Percentiles rank a stretch among this genome's conserved stretches.
phyloP scores from a whole-genome alignment of 1,139 yeast genomes.

The Taiozyma onychis region DNA sequence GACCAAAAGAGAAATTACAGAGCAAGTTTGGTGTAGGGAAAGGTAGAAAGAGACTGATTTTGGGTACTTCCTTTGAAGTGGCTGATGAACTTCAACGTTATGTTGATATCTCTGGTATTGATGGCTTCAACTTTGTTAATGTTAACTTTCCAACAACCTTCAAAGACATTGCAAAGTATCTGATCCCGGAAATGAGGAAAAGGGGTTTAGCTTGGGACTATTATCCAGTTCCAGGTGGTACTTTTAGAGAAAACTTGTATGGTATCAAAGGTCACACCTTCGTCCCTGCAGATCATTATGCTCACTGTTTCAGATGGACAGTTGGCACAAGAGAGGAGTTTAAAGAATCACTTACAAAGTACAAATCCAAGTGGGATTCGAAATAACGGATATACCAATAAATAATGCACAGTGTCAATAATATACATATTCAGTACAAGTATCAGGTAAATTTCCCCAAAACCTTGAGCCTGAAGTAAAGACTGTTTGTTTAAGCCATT shows the following conservation, averaged over 20 bases:
- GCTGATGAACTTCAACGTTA: conserved; percentile 28
- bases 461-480: too few relatives aligned
- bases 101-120: conserved; percentile 33
- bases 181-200: conserved; percentile 31
- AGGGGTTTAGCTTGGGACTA: conserved; percentile 31
- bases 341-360: conserved; percentile 18
- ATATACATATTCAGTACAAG: too few relatives aligned
- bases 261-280: conserved; percentile 22
- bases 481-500: too few relatives aligned
- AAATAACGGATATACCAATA: not conserved
- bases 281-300: conserved; percentile 35
- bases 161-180: conserved; percentile 29
- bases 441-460: too few relatives aligned
- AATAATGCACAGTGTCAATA: too few relatives aligned
- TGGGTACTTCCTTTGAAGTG: conserved; percentile 15
- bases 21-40: conserved; percentile 3
- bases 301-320: conserved; percentile 36
- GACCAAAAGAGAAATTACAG: conserved; percentile 26
- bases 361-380: not conserved
- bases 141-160: conserved; percentile 30
- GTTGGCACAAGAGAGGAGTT: conserved; percentile 34
- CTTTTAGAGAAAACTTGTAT: conserved; percentile 25
- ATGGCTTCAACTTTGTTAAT: conserved; percentile 33
- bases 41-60: conserved; percentile 19
- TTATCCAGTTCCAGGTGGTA: conserved; percentile 27